These are phyloP conservation scores for Wickerhamiella dianesei DNA, from an alignment of 805 yeast species.

Conservation along the genomic window DNA sequence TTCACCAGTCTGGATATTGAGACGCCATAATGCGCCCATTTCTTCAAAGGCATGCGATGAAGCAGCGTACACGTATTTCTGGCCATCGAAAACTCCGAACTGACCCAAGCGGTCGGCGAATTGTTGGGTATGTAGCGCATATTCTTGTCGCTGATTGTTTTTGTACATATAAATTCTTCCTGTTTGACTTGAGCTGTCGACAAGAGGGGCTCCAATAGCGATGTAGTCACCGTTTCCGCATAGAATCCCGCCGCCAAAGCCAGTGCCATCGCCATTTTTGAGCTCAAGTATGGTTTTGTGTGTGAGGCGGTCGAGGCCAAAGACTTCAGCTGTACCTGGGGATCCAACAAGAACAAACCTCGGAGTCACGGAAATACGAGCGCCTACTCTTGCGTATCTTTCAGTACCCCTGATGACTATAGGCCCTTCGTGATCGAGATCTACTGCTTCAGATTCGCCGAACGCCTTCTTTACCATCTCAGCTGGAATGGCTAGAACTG, in stretches of 20 bases:
- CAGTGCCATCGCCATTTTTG: conserved; percentile 10
- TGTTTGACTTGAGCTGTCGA: conserved; percentile 20
- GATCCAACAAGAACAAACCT: conserved; percentile 27
- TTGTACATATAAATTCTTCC: conserved; percentile 33
- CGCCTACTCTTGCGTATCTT: conserved; percentile 33
- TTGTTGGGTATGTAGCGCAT: conserved; percentile 3
- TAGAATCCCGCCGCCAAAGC: conserved; percentile 22
- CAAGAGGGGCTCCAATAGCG: conserved; percentile 23
- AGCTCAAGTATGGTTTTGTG: conserved; percentile 12
- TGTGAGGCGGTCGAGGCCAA: conserved; percentile 24
- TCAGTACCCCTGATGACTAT: conserved; percentile 4
- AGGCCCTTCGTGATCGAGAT: not conserved
- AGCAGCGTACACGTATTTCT: conserved; percentile 25
- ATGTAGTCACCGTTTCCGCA: conserved; percentile 21
- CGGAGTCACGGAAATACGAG: conserved; percentile 22
- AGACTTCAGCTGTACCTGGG: conserved; percentile 29
- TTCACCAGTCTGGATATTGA: conserved; percentile 22
- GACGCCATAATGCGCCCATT: conserved; percentile 36
- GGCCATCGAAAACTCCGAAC: conserved; percentile 20
- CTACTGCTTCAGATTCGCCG: not conserved
- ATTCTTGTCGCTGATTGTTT: conserved; percentile 14
- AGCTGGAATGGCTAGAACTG: conserved; percentile 26
- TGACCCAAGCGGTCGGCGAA: conserved; percentile 26
- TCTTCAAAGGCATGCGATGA: conserved; percentile 32
- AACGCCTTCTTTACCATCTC: conserved; percentile 13